Percentiles rank a stretch among this genome's conserved stretches.
Conservation (phyloP, 2,329 filamentous ascomycete species). For the Fusarium acutatum region DNA sequence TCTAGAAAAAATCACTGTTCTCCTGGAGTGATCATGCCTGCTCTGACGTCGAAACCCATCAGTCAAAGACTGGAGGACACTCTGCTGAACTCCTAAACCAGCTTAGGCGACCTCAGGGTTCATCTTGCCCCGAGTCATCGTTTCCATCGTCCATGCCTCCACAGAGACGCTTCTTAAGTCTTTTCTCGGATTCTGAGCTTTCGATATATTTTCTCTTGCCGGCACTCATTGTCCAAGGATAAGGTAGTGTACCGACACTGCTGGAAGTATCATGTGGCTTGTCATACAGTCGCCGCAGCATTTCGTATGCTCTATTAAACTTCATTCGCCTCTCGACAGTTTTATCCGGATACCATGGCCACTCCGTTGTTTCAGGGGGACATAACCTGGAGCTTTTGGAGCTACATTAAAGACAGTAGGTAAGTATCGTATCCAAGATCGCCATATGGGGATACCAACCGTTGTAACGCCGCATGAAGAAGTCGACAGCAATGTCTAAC, state of each 20-base stretch:
- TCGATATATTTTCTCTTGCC: not conserved
- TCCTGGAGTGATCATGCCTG: accelerated
- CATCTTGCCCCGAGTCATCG: not conserved
- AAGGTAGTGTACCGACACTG: not conserved
- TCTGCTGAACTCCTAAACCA: not conserved
- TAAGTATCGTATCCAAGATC: not conserved
- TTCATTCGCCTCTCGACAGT: not conserved
- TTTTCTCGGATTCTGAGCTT: no score
- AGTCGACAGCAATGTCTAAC: not conserved
- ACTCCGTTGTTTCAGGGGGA: not conserved
- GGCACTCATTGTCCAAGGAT: not conserved
- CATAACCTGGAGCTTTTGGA: not conserved
- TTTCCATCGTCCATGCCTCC: no score
- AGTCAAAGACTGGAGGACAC: not conserved
- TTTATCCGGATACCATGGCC: not conserved
- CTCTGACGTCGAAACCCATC: no score
- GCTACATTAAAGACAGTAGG: not conserved
- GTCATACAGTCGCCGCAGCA: not conserved
- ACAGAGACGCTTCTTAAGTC: not conserved
- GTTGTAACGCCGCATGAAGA: not conserved
- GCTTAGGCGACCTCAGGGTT: not conserved
- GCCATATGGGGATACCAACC: not conserved
- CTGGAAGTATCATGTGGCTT: not conserved
- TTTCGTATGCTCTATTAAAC: not conserved
- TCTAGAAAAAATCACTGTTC: not conserved